Conservation (phyloP, 768 basidiomycete species). For the Hydnomerulius pinastri region DNA sequence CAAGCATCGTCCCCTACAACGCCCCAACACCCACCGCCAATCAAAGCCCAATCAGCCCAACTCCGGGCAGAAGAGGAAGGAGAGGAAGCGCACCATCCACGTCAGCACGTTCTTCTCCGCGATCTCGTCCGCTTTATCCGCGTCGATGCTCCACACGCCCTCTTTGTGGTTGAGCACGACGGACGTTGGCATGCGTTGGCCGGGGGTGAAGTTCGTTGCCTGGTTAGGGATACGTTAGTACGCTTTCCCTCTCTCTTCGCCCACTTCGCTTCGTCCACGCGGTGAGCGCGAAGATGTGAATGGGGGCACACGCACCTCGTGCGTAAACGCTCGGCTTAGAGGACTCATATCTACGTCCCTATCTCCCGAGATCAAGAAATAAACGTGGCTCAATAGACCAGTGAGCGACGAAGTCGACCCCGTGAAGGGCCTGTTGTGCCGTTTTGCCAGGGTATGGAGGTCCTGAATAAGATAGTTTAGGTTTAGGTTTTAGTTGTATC, state of each 20-base stretch:
- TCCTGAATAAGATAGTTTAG: too few species aligned
- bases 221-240: too few species aligned
- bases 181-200: slow-evolving; percentile 75
- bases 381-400: slow-evolving; percentile 82
- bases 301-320: slow-evolving; percentile 51
- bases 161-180: slow-evolving; percentile 66
- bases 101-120: slow-evolving; percentile 70
- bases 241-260: too few species aligned
- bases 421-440: slow-evolving; percentile 60
- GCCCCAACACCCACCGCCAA: not conserved
- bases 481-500: too few species aligned
- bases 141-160: slow-evolving; percentile 70
- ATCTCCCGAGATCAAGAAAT: slow-evolving; percentile 79
- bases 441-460: slow-evolving; percentile 58
- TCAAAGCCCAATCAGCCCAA: too few species aligned
- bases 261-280: too few species aligned
- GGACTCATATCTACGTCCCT: slow-evolving; percentile 61
- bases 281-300: too few species aligned
- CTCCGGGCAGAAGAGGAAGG: too few species aligned
- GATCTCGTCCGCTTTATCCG: slow-evolving; percentile 42
- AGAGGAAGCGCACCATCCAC: slow-evolving; percentile 61
- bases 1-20: slow-evolving; percentile 81
- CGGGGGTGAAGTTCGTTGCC: slow-evolving; percentile 69
- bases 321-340: slow-evolving; percentile 60
- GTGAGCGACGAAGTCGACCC: slow-evolving; percentile 93